Evolutionary conservation across 2,329 filamentous ascomycete species (phyloP), one percentile per base, ranked within the genome.

Genomic region (Aspergillus carbonarius): DNA sequence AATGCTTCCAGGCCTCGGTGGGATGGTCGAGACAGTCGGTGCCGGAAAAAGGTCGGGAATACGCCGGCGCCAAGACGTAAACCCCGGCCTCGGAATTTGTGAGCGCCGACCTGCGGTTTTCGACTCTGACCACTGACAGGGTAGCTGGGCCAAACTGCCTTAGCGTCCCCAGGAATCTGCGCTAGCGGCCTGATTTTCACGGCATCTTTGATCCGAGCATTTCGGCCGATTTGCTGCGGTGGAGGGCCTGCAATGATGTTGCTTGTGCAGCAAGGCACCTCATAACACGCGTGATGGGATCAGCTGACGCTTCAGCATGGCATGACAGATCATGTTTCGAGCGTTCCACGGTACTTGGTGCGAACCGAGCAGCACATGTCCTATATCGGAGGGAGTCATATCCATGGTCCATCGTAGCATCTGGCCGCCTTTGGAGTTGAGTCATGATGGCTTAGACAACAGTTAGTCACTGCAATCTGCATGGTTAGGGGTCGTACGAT

Each of bases 121-220:
- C n/a, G 39, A 12, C 12, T 23, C 18, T 42, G 39, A 42, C 39
- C 12, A 42, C 18, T 42, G 18, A 42, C 39, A 42, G 39, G 39
- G 39, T 47, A 27, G 44, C 44, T 47, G 23, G 23, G 44, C 25
- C 44, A 13, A 47, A 25, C 23, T 47, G 44, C 44, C 23, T 27
- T 32, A 39, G 25, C 35, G 37, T 20, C 50, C 50, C 17, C 35
- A 32, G 9, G 30, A 32, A 32, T 32, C 50, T 13, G 35, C 51
- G 25, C 39, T 54, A 54, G 51, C 30, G 35, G 51, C 51, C 51
- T 54, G 51, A 54, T 54, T 54, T 25, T 40, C 27, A 42, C 51
- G 51, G 51, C 51, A 54, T 23, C 10, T 44, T 37, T 54, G 51
- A 44, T 18, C 51, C 51, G 51, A 54, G 20, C 51, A 44, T 54